A percentile compares a stretch with the other conserved stretches of the same genome.
Conservation (phyloP, 2,329 filamentous ascomycete genomes). For the Fusarium sp. region DNA sequence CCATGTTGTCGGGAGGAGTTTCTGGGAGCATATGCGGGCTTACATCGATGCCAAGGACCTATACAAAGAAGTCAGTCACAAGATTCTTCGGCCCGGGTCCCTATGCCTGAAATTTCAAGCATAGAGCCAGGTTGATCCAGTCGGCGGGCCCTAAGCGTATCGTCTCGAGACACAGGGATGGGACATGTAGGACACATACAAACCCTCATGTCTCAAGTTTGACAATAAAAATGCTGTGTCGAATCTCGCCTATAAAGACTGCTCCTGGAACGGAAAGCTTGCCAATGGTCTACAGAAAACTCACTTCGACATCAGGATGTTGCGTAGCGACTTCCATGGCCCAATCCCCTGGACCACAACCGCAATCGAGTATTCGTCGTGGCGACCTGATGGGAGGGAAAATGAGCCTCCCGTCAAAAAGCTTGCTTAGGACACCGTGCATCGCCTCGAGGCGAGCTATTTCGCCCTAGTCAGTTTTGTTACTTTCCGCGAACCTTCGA, state of each 20-base stretch:
- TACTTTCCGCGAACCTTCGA: slow-evolving; percentile 21
- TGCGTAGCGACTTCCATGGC: slow-evolving; percentile 75
- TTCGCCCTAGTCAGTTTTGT: slow-evolving; percentile 69
- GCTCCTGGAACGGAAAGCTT: not conserved
- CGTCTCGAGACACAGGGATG: not conserved
- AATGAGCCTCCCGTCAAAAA: slow-evolving; percentile 76
- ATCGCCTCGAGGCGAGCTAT: slow-evolving; percentile 73
- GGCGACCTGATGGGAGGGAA: slow-evolving; percentile 75
- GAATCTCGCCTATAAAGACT: not conserved
- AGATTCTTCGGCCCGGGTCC: not conserved
- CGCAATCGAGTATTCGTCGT: slow-evolving; percentile 76
- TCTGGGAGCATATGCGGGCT: slow-evolving; percentile 77
- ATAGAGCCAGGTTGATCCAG: not conserved
- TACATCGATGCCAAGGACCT: slow-evolving; percentile 81
- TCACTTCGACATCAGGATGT: slow-evolving; percentile 74
- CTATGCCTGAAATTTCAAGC: not conserved
- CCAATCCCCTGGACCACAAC: slow-evolving; percentile 79
- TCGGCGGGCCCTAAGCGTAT: not conserved
- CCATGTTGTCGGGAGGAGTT: slow-evolving; percentile 73
- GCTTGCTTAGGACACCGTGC: slow-evolving; percentile 71
- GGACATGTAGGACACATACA: not conserved
- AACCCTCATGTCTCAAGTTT: too few relatives aligned
- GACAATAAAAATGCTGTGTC: not conserved
- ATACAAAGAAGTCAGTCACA: slow-evolving; percentile 1
- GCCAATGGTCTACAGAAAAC: slow-evolving; percentile 26